Evolutionary conservation across 1,284 basidiomycete genomes (phyloP).

Genomic region (Uromyces viciae-fabae): DNA sequence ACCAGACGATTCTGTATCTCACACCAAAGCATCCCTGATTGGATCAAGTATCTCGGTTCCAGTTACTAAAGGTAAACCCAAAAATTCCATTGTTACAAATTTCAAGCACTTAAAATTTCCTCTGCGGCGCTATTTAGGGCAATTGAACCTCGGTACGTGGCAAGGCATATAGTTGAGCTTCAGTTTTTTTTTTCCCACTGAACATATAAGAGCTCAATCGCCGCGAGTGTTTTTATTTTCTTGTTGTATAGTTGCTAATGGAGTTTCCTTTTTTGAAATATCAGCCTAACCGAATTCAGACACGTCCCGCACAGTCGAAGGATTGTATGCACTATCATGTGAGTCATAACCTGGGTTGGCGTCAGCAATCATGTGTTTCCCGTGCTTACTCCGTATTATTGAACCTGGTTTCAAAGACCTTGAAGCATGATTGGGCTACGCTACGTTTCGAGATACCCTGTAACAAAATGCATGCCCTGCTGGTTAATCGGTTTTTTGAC

Average conservation of each 20-base stretch:
- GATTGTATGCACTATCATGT: slow-evolving; percentile 44
- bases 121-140: slow-evolving; percentile 4
- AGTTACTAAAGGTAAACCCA: slow-evolving; percentile 44
- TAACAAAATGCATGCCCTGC: too few species aligned
- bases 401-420: not conserved
- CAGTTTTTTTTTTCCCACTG: not conserved
- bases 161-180: slow-evolving; percentile 45
- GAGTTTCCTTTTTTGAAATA: not conserved
- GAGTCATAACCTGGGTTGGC: not conserved
- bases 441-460: too few species aligned
- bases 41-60: slow-evolving; percentile 49
- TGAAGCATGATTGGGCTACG: not conserved
- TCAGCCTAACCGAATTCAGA: slow-evolving; percentile 43
- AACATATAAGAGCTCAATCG: not conserved
- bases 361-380: not conserved
- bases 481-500: too few species aligned
- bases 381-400: not conserved
- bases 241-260: not conserved
- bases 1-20: slow-evolving; percentile 49
- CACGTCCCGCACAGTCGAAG: slow-evolving; percentile 41
- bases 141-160: slow-evolving; percentile 43
- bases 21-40: slow-evolving; percentile 53
- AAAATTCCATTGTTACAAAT: too few species aligned
- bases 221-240: not conserved
- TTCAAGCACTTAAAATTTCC: not conserved